These are phyloP conservation scores for Huntiella moniliformis DNA, from an alignment of 2,329 filamentous ascomycete genomes.

Conservation along the genomic window DNA sequence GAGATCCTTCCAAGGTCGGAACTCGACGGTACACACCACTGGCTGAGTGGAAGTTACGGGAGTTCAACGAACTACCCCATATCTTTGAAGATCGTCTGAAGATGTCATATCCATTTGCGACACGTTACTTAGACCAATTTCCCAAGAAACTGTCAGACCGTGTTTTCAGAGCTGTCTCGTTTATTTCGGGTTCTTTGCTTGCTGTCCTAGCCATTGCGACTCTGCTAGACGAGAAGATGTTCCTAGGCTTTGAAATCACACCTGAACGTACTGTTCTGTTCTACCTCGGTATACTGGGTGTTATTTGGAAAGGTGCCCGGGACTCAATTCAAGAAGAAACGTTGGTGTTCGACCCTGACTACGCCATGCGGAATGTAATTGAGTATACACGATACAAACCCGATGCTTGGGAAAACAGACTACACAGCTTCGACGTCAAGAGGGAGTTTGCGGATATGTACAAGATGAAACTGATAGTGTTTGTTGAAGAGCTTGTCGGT, in stretches of 20 bases:
- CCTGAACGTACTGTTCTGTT: conserved; percentile 76
- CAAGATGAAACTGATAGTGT: conserved; percentile 80
- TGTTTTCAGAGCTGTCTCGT: conserved; percentile 64
- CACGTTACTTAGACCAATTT: conserved; percentile 85
- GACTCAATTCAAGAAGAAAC: conserved; percentile 78
- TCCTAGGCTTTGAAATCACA: conserved; percentile 82
- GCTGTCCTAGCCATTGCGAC: conserved; percentile 72
- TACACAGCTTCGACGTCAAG: conserved; percentile 91
- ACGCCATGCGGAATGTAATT: conserved; percentile 71
- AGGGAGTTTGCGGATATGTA: conserved; percentile 79
- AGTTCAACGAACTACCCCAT: conserved; percentile 93
- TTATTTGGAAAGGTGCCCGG: conserved; percentile 65
- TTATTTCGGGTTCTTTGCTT: conserved; percentile 69
- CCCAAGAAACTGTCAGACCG: conserved; percentile 89
- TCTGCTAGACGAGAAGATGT: conserved; percentile 75
- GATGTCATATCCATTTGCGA: conserved; percentile 88
- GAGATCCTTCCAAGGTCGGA: conserved; percentile 74
- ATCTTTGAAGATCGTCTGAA: conserved; percentile 77
- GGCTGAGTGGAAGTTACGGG: conserved; percentile 94
- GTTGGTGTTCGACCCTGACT: conserved; percentile 78
- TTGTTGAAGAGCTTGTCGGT: conserved; percentile 78
- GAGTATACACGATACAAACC: conserved; percentile 87
- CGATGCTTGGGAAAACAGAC: conserved; percentile 65
- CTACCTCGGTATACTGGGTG: conserved; percentile 67
- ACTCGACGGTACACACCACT: conserved; percentile 80